Base-by-base conservation (phyloP, 495 filamentous ascomycete species). In the Penicillium paradoxum region DNA sequence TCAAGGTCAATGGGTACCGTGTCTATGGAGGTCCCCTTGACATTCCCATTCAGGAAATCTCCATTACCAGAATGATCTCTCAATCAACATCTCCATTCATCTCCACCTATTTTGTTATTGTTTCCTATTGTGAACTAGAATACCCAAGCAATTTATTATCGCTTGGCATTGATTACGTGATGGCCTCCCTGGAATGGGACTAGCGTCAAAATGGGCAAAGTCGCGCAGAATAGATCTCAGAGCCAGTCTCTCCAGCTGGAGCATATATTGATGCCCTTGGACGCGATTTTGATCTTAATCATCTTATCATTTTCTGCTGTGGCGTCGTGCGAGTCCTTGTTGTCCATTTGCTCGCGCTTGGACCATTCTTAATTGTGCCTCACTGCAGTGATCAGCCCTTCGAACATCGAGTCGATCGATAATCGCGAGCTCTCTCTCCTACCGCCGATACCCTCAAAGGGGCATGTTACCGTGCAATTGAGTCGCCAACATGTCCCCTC, bases 401-500 rank as follows among this genome's bases (percentile, higher is more conserved):
- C 48, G 29, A 37, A 38, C 45, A 24, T 19, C 36, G 17, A 45
- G 30, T 56, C 46, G 49, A 60, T 51, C 53, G 32, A 48, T 29
- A 49, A 60, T 56, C 60, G 55, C 54, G 53, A 54, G 45, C 57
- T 51, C 33, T 30, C 40, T 51, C 43, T 43, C 30, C 52, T 27
- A 27, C 9, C 38, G 4, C 9, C 36, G 37, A 54, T 32, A 33
- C 34, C 55, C 56, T 56, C 56, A 53, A 68, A 68, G 72, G 71
- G 72, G 68, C 71, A 76, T 73, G 69, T 68, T 63, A 50, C 40
- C 63, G 63, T 67, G 61, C 63, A 67, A 34, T 49, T 67, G 62
- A 65, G 57, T 66, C 60, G 63, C 65, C 67, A 75, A 69, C 66
- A 80, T 81, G 76, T 73, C 75, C 55, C 82, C 84, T 61, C 88